phyloP scores from a whole-genome alignment of 176 grass and related monocot genomes.

The Saccharum officinarum region DNA sequence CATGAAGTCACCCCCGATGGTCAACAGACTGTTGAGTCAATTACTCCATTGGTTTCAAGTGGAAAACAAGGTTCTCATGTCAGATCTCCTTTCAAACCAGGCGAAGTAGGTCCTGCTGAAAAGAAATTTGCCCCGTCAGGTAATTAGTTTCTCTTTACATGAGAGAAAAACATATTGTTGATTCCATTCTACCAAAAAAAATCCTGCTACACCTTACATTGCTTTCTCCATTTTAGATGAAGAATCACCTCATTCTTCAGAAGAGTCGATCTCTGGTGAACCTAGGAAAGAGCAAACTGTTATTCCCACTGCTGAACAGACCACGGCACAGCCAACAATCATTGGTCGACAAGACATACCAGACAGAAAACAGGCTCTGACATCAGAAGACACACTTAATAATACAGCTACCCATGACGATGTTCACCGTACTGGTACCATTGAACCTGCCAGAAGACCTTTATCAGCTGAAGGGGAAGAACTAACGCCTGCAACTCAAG shows the following conservation, averaged over 20 bases:
- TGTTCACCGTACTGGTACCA: slow-evolving; percentile 10
- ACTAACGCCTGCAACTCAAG: neutral
- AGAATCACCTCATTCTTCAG: slow-evolving; percentile 3
- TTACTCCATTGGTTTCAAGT: slow-evolving; percentile 26
- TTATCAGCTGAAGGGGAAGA: slow-evolving; percentile 14
- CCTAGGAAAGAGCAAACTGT: slow-evolving; percentile 23
- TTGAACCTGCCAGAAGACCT: neutral
- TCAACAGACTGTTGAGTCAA: neutral
- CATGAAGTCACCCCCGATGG: slow-evolving; percentile 17
- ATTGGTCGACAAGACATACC: slow-evolving; percentile 1
- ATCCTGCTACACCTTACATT: slow-evolving; percentile 12
- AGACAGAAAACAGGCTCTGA: neutral
- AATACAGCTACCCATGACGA: neutral
- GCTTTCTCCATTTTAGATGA: slow-evolving; percentile 25
- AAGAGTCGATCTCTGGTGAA: neutral
- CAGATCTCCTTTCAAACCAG: neutral
- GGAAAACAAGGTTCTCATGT: slow-evolving; percentile 28
- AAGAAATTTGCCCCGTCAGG: slow-evolving; percentile 23
- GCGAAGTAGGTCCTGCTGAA: slow-evolving; percentile 12
- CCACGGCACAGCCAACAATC: slow-evolving; percentile 13
- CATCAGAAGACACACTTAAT: neutral
- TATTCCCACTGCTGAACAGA: slow-evolving; percentile 24
- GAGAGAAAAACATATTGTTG: neutral
- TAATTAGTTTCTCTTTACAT: slow-evolving; percentile 20
- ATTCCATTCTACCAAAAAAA: no score